Evolutionary conservation across 225 moss, liverwort and hornwort genomes (phyloP), one percentile per base, ranked within the genome.

Genomic region (Antitrichia curtipendula): DNA sequence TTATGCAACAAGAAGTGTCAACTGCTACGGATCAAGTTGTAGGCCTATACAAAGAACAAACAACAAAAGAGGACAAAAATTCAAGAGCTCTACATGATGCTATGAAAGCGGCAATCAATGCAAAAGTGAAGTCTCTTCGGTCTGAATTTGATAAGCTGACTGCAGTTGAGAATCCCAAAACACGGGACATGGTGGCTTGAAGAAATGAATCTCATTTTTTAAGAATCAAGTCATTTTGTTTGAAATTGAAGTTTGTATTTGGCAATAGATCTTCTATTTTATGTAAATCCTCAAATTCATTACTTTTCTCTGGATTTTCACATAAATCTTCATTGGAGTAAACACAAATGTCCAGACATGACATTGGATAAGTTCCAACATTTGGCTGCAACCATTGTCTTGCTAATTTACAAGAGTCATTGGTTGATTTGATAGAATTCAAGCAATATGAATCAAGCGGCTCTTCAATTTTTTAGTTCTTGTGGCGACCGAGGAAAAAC

Each of bases 331-430:
- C 69, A 71, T 16, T 43, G 28, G 71, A 45, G 16, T 5, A 43
- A 17, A 10, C 9, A 5, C 0, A 3, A 72, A 9, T 0, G 10
- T 0, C 6, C 2, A 0, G 2, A 72, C 0, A 45, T 43, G 71
- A 45, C 71, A 16, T 17, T 72, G 3, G 29, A 72, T 45, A 29
- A 72, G 6, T 10, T 72, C 10, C 29, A 72, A 45, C 17, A 71
- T 4, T 2, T 71, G 0, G 7, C 10, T 71, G 6, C 16, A 2
- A 71, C 43, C 9, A 71, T 28, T 3, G 6, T 27, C 3, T 40
- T 9, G 5, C 16, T 3, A 2, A 0, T 71, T 9, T 71, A 28
- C 0, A 43, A 43, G 3, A 71, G 16, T 9, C 4, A 0, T 3
- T 71, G 16, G 28, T 5, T 71, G 2, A 16, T 2, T 5, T 71